A percentile compares a stretch with the other conserved stretches of the same genome.
phyloP scores from a whole-genome alignment of 148 eudicot species.

The Polygonum maritimum region DNA sequence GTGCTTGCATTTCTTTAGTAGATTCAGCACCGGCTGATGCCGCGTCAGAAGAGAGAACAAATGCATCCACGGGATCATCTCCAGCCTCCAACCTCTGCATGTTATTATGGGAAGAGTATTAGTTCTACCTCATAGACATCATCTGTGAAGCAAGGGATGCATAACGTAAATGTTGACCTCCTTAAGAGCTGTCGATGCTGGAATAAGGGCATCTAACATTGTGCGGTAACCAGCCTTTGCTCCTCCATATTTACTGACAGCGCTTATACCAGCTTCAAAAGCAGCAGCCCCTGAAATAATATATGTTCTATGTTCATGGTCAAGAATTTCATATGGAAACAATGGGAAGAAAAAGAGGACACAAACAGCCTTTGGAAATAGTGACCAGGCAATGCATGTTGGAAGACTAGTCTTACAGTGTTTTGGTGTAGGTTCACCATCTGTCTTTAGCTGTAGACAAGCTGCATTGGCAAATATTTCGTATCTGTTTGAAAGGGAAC shows the following conservation, averaged over 20 bases:
- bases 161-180: conserved; percentile 39
- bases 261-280: conserved; percentile 75
- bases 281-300: conserved; percentile 67
- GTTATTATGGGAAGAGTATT: conserved; percentile 13
- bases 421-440: conserved; percentile 32
- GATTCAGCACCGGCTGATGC: conserved; percentile 79
- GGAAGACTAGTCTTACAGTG: conserved; percentile 37
- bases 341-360: background rate
- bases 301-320: conserved; percentile 6
- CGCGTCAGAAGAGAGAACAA: conserved; percentile 74
- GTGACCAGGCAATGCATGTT: background rate
- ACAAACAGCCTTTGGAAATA: background rate
- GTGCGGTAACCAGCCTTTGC: conserved; percentile 91
- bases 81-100: conserved; percentile 69
- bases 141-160: background rate
- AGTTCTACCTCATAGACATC: background rate
- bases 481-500: conserved; percentile 47
- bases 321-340: background rate
- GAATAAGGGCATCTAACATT: conserved; percentile 87
- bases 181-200: conserved; percentile 64
- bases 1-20: conserved; percentile 82
- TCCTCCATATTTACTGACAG: conserved; percentile 90
- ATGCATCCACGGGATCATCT: conserved; percentile 65
- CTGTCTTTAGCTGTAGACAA: conserved; percentile 57
- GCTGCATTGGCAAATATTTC: conserved; percentile 82